Evolutionary conservation across 306 rosid species (phyloP).

Genomic region (Amphicarpaea edgeworthii): DNA sequence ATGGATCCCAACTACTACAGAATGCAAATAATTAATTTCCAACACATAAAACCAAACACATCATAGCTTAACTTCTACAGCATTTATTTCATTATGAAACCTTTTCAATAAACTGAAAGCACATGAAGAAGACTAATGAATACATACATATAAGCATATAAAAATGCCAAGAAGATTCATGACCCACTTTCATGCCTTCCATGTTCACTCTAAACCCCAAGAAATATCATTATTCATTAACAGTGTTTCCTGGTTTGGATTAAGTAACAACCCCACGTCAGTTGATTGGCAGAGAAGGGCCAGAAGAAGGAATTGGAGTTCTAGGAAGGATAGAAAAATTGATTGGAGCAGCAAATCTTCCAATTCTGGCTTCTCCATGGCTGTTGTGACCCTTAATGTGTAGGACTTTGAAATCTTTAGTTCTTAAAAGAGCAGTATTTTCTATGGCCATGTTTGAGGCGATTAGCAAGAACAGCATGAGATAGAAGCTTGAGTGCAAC

Average conservation of each 20-base stretch:
- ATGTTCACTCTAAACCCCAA: neutral
- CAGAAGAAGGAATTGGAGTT: neutral
- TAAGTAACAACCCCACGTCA: neutral
- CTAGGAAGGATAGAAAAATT: neutral
- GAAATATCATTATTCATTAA: neutral
- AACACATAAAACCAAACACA: neutral
- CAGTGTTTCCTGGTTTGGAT: neutral
- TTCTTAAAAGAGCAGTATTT: neutral
- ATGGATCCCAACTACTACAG: neutral
- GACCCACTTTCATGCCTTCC: neutral
- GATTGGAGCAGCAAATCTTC: neutral
- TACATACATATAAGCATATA: neutral
- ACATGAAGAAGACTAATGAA: neutral
- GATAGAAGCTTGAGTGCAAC: neutral
- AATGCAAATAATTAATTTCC: neutral
- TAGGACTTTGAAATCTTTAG: neutral
- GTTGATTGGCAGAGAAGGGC: neutral
- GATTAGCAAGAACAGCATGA: conserved; percentile 15
- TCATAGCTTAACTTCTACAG: neutral
- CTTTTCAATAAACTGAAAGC: conserved; percentile 1
- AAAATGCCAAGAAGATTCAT: neutral
- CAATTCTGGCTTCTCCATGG: neutral
- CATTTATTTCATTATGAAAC: neutral
- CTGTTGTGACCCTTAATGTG: neutral
- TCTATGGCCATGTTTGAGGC: neutral